phyloP scores from a whole-genome alignment of 2,329 filamentous ascomycete genomes.

The Penicillium sp. region DNA sequence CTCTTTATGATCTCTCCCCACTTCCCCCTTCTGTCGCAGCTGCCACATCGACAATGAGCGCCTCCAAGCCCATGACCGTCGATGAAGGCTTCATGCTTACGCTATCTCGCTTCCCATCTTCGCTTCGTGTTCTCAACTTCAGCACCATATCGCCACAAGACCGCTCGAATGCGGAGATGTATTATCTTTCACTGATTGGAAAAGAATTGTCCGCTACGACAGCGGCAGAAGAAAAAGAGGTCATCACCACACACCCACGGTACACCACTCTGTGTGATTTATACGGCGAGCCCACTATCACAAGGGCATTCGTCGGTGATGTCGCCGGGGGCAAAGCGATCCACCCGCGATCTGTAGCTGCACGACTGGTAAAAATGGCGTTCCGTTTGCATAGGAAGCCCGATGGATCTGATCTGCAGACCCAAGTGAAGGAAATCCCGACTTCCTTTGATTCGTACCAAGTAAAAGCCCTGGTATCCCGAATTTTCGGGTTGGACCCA shows the following conservation, averaged over 20 bases:
- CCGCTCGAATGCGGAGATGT: constrained; percentile 85
- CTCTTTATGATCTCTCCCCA: constrained; percentile 67
- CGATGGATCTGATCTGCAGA: constrained; percentile 18
- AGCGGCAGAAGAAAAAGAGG: constrained; percentile 50
- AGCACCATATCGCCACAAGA: constrained; percentile 71
- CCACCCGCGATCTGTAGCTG: constrained; percentile 79
- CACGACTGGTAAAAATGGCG: constrained; percentile 67
- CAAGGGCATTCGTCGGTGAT: constrained; percentile 52
- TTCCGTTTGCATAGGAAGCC: constrained; percentile 56
- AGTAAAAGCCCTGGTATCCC: constrained; percentile 76
- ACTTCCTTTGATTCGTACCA: constrained; percentile 79
- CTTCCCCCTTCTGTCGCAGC: constrained; percentile 25
- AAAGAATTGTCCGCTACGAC: constrained; percentile 64
- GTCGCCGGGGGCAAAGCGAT: constrained; percentile 46
- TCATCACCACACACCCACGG: constrained; percentile 69
- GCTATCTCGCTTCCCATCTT: constrained; percentile 68
- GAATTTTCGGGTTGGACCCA: constrained; percentile 68
- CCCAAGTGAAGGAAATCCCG: constrained; percentile 64
- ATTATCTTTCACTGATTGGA: constrained; percentile 84
- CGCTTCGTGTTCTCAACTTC: constrained; percentile 65
- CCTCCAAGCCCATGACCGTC: constrained; percentile 52
- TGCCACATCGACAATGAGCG: constrained; percentile 40
- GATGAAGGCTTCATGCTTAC: constrained; percentile 92
- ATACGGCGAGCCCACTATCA: constrained; percentile 72
- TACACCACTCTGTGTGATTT: constrained; percentile 74